Conservation (phyloP, 306 rosid genomes). For the Castanopsis chinensis region DNA sequence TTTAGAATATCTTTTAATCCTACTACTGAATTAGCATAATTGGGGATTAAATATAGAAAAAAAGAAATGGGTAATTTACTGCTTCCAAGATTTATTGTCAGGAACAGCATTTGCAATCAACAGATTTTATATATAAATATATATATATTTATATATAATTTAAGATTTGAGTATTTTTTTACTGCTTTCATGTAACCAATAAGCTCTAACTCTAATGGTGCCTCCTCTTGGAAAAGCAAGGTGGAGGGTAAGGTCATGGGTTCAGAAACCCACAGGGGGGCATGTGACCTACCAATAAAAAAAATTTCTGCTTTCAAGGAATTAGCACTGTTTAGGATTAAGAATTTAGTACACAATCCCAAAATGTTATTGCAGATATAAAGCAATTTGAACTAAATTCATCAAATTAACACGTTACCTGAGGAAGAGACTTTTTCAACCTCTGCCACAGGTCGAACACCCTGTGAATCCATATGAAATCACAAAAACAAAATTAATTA, state of each 20-base stretch:
- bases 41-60: too few relatives aligned
- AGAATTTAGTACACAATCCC: background rate
- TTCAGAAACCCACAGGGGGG: too few relatives aligned
- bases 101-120: background rate
- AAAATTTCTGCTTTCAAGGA: background rate
- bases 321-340: background rate
- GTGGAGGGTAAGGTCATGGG: background rate
- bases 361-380: background rate
- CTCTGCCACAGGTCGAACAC: slow-evolving; percentile 60
- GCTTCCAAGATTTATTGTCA: background rate
- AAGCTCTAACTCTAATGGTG: too few relatives aligned
- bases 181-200: too few relatives aligned
- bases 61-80: background rate
- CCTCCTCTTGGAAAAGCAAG: background rate
- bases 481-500: slow-evolving; percentile 14
- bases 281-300: too few relatives aligned
- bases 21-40: background rate
- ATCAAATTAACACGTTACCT: slow-evolving; percentile 47
- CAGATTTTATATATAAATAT: background rate
- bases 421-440: slow-evolving; percentile 61
- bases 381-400: background rate
- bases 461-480: slow-evolving; percentile 46
- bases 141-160: too few relatives aligned
- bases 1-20: slow-evolving; percentile 4
- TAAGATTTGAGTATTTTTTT: background rate